Evolutionary conservation across 2,329 filamentous ascomycete species (phyloP).

Genomic region (Tolypocladium paradoxum): DNA sequence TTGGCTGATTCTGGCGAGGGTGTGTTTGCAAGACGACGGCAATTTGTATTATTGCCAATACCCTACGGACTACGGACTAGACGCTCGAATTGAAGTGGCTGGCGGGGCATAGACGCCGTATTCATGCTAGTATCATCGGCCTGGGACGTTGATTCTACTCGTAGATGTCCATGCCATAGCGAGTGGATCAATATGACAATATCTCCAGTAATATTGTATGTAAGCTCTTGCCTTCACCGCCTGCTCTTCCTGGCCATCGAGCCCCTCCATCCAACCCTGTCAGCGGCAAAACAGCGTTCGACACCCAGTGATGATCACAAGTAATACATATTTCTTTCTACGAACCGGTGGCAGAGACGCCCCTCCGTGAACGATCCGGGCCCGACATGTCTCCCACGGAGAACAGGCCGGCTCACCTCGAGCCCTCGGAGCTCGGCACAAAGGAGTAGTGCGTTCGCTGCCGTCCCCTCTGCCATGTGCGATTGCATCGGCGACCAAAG

Average conservation of each 20-base stretch:
- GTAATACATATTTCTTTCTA: neutral
- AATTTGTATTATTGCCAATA: neutral
- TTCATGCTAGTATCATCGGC: neutral
- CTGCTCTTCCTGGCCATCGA: conserved; percentile 9
- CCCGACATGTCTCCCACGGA: neutral
- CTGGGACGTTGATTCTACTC: neutral
- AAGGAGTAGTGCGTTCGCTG: conserved; percentile 66
- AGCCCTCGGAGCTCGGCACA: conserved; percentile 72
- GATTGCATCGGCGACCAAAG: no score
- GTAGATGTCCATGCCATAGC: no score
- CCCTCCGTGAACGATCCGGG: neutral
- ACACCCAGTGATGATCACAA: neutral
- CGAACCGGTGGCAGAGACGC: neutral
- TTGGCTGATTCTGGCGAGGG: neutral
- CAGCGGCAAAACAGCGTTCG: neutral
- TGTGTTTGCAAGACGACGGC: neutral
- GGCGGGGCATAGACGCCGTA: no score
- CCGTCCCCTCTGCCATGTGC: neutral
- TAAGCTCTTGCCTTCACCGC: no score
- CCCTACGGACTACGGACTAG: no score
- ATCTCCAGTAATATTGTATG: no score
- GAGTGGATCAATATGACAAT: no score
- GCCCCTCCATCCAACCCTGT: neutral
- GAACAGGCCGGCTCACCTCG: conserved; percentile 39
- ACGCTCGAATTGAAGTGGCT: neutral